Evolutionary conservation across 2,329 filamentous ascomycete species (phyloP).

Genomic region (Stenocarpella maydis): DNA sequence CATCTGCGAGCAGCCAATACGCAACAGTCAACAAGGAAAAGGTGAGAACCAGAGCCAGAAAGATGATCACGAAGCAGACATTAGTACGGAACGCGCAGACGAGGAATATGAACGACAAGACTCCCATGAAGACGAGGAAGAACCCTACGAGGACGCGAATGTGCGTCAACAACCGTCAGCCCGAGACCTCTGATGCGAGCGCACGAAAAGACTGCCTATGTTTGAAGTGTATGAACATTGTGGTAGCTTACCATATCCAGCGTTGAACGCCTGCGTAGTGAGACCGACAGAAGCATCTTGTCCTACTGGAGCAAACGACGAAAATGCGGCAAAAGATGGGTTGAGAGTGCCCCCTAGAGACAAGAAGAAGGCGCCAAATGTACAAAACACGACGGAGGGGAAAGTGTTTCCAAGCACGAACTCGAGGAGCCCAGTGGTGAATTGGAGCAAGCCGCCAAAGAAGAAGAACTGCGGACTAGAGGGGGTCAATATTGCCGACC

Average conservation of each 20-base stretch:
- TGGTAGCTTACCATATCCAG: slow-evolving; percentile 48
- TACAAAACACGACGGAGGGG: slow-evolving; percentile 59
- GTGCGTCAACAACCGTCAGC: neutral
- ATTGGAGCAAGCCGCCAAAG: slow-evolving; percentile 55
- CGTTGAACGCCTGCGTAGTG: slow-evolving; percentile 51
- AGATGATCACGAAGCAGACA: slow-evolving; percentile 68
- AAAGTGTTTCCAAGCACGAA: slow-evolving; percentile 61
- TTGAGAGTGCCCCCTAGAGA: slow-evolving; percentile 56
- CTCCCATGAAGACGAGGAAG: slow-evolving; percentile 67
- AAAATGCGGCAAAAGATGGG: slow-evolving; percentile 54
- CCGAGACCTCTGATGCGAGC: neutral
- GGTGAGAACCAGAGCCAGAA: slow-evolving; percentile 60
- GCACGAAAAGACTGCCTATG: neutral
- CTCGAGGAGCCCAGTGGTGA: slow-evolving; percentile 55
- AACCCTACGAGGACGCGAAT: slow-evolving; percentile 47
- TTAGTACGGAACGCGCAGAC: slow-evolving; percentile 72
- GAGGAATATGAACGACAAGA: slow-evolving; percentile 67
- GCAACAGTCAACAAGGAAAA: slow-evolving; percentile 62
- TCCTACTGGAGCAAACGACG: slow-evolving; percentile 44
- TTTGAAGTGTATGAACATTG: neutral
- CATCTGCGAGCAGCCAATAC: slow-evolving; percentile 59
- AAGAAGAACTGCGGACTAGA: slow-evolving; percentile 52
- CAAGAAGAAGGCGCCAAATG: slow-evolving; percentile 58
- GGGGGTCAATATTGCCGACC: neutral
- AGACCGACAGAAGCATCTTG: slow-evolving; percentile 41